Base-by-base conservation (phyloP, 1,284 basidiomycete species). In the Rhizoctonia solani region DNA sequence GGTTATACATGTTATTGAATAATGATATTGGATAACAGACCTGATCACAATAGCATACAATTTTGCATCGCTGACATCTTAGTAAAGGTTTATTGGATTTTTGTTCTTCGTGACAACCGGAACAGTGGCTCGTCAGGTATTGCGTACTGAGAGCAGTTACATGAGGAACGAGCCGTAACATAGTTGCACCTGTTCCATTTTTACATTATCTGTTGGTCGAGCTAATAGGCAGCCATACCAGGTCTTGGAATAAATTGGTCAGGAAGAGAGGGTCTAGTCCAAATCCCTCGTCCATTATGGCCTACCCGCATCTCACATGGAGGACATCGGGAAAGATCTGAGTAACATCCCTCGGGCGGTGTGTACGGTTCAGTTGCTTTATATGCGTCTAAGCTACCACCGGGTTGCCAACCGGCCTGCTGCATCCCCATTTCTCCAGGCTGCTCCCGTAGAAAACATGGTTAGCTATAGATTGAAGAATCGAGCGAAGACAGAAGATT, bases 31-130 rank as follows among this genome's bases (percentile, higher is more conserved):
- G 21, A 21, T 11, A 29, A 71, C 72, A 19, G 71, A 93, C 92
- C 8, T 80, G 72, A 54, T 85, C 82, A 75, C 93, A 95, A 74
- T 96, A 95, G 73, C 83, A 81, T 1, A 90, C 73, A 0, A 79
- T 77, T 53, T 82, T 84, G 74, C 93, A 96, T 19, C 79, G 79
- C 0, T 87, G 85, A 76, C 93, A 95, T 54, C 89, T 80, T 73
- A 84, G 86, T 68, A 89, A 73, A 0, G 78, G 77, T 8, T 75
- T 59, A 1, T 72, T 46, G 0, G 75, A 71, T 14, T 79, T 72
- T 1, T 27, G 47, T 16, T 56, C 49, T 14, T 47, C 53, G 49
- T 83, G 83, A 72, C 93, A 95, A 9, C 78, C 79, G 0, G 90
- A 89, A 72, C 93, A 95, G 74, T 86, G 81, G 0, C 77, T 76